These are phyloP conservation scores for Eucalyptus polyanthemos DNA, from an alignment of 345 rosid genomes.

Conservation along the genomic window DNA sequence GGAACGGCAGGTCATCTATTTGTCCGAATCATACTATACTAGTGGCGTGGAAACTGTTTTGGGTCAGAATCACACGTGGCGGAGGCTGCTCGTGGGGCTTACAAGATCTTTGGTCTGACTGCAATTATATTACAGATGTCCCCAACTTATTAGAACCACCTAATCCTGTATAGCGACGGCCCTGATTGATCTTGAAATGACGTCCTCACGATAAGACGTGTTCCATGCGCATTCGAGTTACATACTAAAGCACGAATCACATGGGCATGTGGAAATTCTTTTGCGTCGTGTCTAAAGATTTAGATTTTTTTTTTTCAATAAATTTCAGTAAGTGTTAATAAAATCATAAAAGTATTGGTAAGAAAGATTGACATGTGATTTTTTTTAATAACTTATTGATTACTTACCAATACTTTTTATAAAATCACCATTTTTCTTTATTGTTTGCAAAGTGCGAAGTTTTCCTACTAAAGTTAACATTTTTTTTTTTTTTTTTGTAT, in stretches of 20 bases:
- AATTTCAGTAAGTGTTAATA: background rate
- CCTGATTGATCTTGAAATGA: background rate
- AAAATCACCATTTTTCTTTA: background rate
- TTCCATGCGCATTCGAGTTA: background rate
- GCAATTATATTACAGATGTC: background rate
- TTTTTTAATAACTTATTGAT: background rate
- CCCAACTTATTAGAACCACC: background rate
- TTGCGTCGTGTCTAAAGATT: background rate
- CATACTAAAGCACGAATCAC: background rate
- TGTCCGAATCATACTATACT: background rate
- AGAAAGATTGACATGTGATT: background rate
- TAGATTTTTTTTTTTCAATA: background rate
- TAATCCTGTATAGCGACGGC: background rate
- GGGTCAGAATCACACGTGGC: background rate
- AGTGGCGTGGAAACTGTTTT: background rate
- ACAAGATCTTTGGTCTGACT: background rate
- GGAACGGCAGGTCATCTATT: background rate
- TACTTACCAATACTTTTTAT: background rate
- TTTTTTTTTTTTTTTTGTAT: background rate
- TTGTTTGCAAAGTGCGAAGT: background rate
- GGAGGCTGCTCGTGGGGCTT: background rate
- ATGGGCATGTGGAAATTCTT: background rate
- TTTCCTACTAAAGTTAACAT: background rate
- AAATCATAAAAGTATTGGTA: background rate
- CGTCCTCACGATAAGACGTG: background rate